These are phyloP conservation scores for Dryadomyces sulphureus DNA, from an alignment of 2,329 filamentous ascomycete genomes.

Conservation along the genomic window DNA sequence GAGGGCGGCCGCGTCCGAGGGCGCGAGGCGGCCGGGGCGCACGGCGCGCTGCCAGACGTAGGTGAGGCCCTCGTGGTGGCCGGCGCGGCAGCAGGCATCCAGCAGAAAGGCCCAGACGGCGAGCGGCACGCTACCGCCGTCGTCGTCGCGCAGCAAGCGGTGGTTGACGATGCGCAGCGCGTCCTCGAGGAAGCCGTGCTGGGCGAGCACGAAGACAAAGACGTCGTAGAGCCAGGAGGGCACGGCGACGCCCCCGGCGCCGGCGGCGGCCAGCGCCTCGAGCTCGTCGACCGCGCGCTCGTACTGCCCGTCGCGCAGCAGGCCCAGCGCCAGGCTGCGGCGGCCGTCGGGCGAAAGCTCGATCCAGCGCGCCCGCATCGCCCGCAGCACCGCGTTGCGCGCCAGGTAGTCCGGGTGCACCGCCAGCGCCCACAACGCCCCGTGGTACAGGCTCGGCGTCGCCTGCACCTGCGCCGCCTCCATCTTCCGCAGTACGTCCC, in stretches of 20 bases:
- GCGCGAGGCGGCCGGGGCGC: slow-evolving; percentile 38
- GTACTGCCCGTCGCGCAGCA: slow-evolving; percentile 68
- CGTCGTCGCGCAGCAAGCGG: slow-evolving; percentile 24
- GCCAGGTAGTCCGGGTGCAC: slow-evolving; percentile 78
- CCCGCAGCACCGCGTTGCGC: slow-evolving; percentile 53
- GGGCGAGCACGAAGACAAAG: slow-evolving; percentile 58
- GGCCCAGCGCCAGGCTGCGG: slow-evolving; percentile 54
- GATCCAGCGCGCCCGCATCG: slow-evolving; percentile 64
- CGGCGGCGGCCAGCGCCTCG: slow-evolving; percentile 46
- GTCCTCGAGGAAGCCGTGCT: slow-evolving; percentile 62
- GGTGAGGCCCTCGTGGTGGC: slow-evolving; percentile 48
- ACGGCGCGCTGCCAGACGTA: slow-evolving; percentile 52
- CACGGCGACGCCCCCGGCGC: slow-evolving; percentile 21
- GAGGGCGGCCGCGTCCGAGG: slow-evolving; percentile 18
- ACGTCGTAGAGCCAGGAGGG: slow-evolving; percentile 67
- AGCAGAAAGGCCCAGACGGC: slow-evolving; percentile 57
- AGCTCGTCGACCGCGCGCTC: slow-evolving; percentile 65
- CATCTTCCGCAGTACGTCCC: slow-evolving; percentile 59
- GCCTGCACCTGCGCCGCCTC: slow-evolving; percentile 41
- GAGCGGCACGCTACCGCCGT: slow-evolving; percentile 26
- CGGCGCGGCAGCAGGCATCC: slow-evolving; percentile 53
- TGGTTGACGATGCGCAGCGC: slow-evolving; percentile 53
- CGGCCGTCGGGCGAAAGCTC: slow-evolving; percentile 44
- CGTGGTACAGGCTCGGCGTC: slow-evolving; percentile 55
- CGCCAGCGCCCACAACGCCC: slow-evolving; percentile 55